Evolutionary conservation across 176 grass and related monocot genomes (phyloP).

Genomic region (Microstegium vimineum): DNA sequence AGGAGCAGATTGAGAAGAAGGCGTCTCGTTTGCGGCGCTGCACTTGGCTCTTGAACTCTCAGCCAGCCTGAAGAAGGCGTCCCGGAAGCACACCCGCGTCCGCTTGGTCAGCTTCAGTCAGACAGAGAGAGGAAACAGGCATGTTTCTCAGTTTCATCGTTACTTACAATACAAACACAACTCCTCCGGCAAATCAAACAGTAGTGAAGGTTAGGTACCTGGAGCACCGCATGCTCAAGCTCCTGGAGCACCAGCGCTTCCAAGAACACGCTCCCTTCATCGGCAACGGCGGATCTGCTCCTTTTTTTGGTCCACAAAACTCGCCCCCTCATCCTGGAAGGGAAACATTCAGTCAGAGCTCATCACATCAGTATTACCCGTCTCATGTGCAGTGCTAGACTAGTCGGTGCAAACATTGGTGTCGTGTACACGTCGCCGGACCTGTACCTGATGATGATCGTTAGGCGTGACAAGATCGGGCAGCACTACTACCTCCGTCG

Average conservation of each 20-base stretch:
- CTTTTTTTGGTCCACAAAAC: neutral
- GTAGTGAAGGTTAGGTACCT: conserved; percentile 33
- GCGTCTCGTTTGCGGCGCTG: conserved; percentile 6
- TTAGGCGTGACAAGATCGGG: neutral
- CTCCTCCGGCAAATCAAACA: no score
- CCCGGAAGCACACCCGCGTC: conserved; percentile 67
- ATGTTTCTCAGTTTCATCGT: neutral
- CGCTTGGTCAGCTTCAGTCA: conserved; percentile 52
- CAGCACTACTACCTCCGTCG: neutral
- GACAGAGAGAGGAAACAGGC: neutral
- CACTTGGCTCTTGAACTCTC: conserved; percentile 25
- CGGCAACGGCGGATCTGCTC: neutral
- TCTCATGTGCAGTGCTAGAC: no score
- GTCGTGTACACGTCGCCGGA: no score
- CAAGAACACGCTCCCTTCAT: neutral
- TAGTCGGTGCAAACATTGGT: no score
- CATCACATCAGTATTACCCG: neutral
- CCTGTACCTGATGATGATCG: neutral
- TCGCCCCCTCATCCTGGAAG: conserved; percentile 19
- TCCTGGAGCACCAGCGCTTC: conserved; percentile 55
- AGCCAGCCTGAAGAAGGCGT: conserved; percentile 74
- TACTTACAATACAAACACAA: neutral
- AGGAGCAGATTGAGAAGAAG: neutral
- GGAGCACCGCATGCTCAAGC: conserved; percentile 48
- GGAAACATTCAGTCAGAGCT: neutral